Conservation (phyloP, 371 early-diverging fungal species). For the Mortierella sp. region DNA sequence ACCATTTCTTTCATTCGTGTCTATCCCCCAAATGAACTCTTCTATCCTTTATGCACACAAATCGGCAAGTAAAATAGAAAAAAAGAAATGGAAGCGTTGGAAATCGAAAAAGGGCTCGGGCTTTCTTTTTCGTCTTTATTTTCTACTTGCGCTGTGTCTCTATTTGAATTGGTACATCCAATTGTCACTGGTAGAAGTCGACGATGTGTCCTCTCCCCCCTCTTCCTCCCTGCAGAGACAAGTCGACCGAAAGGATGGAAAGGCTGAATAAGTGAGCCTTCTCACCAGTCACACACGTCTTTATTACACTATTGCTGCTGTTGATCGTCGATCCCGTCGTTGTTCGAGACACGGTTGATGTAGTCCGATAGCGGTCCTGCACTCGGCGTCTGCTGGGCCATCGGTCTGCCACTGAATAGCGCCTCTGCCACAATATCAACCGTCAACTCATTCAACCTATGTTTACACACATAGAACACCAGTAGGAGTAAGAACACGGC, state of each 20-base stretch:
- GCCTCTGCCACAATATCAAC: conserved; percentile 57
- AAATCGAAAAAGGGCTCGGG: neutral
- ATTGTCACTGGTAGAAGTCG: no score
- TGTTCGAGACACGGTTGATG: conserved; percentile 39
- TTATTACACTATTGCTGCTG: neutral
- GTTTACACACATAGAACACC: neutral
- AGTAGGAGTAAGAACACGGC: neutral
- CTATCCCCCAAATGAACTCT: no score
- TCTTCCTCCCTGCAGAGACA: no score
- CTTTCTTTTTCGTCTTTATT: neutral
- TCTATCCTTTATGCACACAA: no score
- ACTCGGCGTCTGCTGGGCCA: conserved; percentile 55
- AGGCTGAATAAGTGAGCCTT: no score
- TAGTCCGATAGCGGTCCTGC: conserved; percentile 53
- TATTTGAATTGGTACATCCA: neutral
- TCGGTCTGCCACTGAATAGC: conserved; percentile 48
- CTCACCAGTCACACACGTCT: neutral
- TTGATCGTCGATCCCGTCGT: neutral
- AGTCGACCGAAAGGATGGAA: no score
- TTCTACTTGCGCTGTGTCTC: neutral
- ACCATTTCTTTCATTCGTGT: no score
- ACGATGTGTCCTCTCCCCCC: neutral
- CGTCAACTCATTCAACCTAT: conserved; percentile 51
- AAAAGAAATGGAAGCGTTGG: no score
- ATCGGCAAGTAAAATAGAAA: neutral